Percentiles rank a stretch among this genome's conserved stretches.
Evolutionary conservation across 2,329 filamentous ascomycete genomes (phyloP).

Genomic region (Penicillium frequentans): DNA sequence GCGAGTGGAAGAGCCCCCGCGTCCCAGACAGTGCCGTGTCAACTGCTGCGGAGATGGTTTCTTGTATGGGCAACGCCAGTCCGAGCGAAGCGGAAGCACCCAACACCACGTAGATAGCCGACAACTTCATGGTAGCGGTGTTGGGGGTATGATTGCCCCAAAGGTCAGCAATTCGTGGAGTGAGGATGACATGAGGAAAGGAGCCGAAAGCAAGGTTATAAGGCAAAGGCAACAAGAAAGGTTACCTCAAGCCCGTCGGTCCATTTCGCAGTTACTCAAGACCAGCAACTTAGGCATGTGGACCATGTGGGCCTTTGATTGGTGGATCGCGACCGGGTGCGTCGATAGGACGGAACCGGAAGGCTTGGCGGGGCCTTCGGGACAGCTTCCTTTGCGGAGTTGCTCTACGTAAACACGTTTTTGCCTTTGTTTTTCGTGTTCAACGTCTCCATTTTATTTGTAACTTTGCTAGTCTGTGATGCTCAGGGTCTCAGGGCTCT

Average conservation of each 20-base stretch:
- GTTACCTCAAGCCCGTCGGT: not conserved
- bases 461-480: not conserved
- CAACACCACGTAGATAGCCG: not conserved
- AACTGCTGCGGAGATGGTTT: not conserved
- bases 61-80: constrained; percentile 10
- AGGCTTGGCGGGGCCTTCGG: not conserved
- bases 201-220: not conserved
- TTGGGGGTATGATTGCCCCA: not conserved
- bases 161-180: not conserved
- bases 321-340: not conserved
- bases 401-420: too few species aligned
- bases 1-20: not conserved
- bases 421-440: too few species aligned
- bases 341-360: not conserved
- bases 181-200: not conserved
- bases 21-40: not conserved
- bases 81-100: constrained; percentile 2
- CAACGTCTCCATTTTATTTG: too few species aligned
- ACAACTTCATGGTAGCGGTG: constrained; percentile 11
- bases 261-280: not conserved
- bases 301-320: not conserved
- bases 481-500: not conserved
- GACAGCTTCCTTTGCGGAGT: not conserved
- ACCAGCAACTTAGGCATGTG: not conserved
- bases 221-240: not conserved